phyloP scores from a whole-genome alignment of 352 stramenopile genomes.

The Phytophthora podocarpi region DNA sequence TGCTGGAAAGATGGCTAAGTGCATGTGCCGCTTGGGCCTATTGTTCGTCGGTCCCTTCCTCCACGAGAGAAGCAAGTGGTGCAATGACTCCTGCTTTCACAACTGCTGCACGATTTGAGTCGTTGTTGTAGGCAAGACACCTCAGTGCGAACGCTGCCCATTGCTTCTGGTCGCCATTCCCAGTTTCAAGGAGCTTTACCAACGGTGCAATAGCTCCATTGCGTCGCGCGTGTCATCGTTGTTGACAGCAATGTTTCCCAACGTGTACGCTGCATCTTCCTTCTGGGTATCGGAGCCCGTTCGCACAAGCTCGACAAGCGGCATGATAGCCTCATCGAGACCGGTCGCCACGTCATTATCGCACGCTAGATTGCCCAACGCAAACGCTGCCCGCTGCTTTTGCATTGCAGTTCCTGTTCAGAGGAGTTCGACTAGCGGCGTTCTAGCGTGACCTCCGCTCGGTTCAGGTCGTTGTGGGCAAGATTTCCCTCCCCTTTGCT shows the following conservation, averaged over 20 bases:
- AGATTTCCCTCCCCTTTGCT: slow-evolving; percentile 27
- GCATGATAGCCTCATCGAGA: slow-evolving; percentile 23
- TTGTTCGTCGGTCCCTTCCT: background rate
- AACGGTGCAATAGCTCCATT: slow-evolving; percentile 28
- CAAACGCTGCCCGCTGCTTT: slow-evolving; percentile 24
- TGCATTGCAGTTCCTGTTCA: slow-evolving; percentile 10
- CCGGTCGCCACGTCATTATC: slow-evolving; percentile 16
- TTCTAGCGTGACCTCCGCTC: slow-evolving; percentile 12
- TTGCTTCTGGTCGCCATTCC: slow-evolving; percentile 10
- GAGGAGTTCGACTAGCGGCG: slow-evolving; percentile 12
- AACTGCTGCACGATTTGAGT: background rate
- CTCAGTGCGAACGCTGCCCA: slow-evolving; percentile 7
- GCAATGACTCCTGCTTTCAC: slow-evolving; percentile 4
- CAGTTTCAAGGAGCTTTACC: slow-evolving; percentile 2
- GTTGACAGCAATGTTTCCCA: slow-evolving; percentile 17
- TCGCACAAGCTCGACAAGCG: slow-evolving; percentile 22
- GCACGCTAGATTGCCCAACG: slow-evolving; percentile 24
- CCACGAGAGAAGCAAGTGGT: background rate
- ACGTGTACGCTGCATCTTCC: slow-evolving; percentile 22
- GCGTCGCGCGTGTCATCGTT: slow-evolving; percentile 8
- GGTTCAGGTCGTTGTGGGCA: slow-evolving; percentile 23
- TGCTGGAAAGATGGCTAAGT: no score
- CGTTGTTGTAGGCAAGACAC: slow-evolving; percentile 5
- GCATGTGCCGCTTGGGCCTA: background rate
- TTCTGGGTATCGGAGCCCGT: slow-evolving; percentile 21